Evolutionary conservation across 768 basidiomycete genomes (phyloP), one percentile per base, ranked within the genome.

Genomic region (Serendipita sp.): DNA sequence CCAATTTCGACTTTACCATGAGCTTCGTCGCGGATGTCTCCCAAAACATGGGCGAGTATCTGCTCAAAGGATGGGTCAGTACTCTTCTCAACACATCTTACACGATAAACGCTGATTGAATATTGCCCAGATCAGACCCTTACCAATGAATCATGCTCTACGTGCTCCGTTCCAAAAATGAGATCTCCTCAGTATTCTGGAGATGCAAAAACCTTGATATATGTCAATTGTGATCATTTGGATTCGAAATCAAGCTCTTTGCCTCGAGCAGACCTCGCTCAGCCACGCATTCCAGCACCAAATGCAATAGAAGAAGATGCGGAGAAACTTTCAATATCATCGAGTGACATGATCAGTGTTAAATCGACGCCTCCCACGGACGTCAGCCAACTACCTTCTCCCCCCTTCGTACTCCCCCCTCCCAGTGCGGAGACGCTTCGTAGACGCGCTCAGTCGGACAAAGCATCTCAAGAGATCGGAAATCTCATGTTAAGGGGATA

Each of bases 301-400:
- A 5, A 18, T 5, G n/a, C n/a, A 50, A n/a, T n/a, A 3, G n/a
- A n/a, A 8, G 48, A 50, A 18, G 29, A 31, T n/a, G 48, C n/a
- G n/a, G 48, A 52, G 8, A 52, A 33, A 16, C 16, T 8, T n/a
- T 62, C 63, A 29, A 6, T 52, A 27, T 68, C 69, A 15, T 74
- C 77, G 3, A 80, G 76, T 64, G 68, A 46, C 40, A 40, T 8
- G 5, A 81, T 81, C 3, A 76, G 75, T 34, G 79, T 83, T 16
- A 75, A 82, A 48, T 88, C 88, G 1, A 91, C 88, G 0, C 87
- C 89, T 23, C 83, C 85, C 3, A 91, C 90, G 5, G 88, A 91
- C 67, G 69, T 85, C 5, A 87, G 87, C 66, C 72, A 74, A 2
- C 73, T 79, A 2, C 83, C 79, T 66, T 87, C 85, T 2, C 83